phyloP scores from a whole-genome alignment of 208 protist species.

The Leptomonas seymouri region DNA sequence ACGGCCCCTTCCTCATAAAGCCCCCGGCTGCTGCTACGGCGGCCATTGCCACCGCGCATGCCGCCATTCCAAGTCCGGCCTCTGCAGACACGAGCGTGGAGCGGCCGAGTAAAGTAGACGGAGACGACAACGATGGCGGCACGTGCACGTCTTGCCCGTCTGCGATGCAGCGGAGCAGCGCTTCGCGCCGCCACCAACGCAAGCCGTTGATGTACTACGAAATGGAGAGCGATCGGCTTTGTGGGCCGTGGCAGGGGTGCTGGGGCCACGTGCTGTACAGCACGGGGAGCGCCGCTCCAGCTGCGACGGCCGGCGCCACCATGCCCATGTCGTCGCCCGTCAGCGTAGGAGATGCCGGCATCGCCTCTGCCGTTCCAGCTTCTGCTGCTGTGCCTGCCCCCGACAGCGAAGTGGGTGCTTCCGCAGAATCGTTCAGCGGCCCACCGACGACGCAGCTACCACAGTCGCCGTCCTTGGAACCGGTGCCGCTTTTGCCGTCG shows the following conservation, averaged over 20 bases:
- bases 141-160: conserved; percentile 2
- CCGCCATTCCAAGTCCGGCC: background rate
- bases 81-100: background rate
- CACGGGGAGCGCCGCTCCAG: background rate
- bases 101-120: background rate
- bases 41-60: background rate
- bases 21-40: background rate
- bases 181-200: conserved; percentile 10
- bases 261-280: conserved; percentile 38
- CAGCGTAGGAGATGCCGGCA: background rate
- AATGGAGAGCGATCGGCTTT: conserved; percentile 13
- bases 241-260: conserved; percentile 36
- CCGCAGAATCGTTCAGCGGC: background rate
- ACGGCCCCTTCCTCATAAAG: conserved; percentile 22
- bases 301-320: conserved; percentile 4
- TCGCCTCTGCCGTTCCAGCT: background rate
- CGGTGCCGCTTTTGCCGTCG: background rate
- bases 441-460: background rate
- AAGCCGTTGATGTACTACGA: conserved; percentile 10
- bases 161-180: background rate
- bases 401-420: background rate
- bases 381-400: background rate
- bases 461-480: conserved; percentile 1
- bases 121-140: conserved; percentile 11
- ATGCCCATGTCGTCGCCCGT: conserved; percentile 12